Conservation (phyloP, 768 basidiomycete species). For the Russula virescens region DNA sequence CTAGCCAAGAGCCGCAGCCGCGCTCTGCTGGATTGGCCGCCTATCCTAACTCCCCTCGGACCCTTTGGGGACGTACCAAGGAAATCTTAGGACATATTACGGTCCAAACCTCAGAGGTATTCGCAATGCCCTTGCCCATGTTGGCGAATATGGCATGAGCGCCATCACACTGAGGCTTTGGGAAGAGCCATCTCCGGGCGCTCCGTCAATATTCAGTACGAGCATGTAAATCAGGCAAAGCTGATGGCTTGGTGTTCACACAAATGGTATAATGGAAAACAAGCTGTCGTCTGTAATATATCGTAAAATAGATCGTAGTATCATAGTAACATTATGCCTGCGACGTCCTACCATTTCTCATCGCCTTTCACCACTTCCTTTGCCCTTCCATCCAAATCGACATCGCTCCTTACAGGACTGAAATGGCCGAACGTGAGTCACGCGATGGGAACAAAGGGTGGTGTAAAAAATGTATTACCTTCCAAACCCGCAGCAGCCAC, state of each 20-base stretch:
- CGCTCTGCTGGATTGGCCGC: neutral
- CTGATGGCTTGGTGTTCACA: neutral
- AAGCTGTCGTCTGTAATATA: neutral
- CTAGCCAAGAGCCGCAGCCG: neutral
- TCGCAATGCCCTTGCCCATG: neutral
- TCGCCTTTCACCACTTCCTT: neutral
- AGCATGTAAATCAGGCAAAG: neutral
- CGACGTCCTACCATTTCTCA: neutral
- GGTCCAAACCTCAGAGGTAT: neutral
- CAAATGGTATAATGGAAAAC: neutral
- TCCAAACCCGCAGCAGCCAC: slow-evolving; percentile 53
- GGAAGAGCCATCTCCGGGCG: neutral
- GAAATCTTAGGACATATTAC: neutral
- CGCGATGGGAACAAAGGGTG: neutral
- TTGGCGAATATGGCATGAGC: neutral
- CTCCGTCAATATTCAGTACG: no score
- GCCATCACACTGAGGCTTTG: neutral
- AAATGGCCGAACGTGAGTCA: neutral
- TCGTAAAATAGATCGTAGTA: neutral
- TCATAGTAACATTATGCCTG: neutral
- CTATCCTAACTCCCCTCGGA: neutral
- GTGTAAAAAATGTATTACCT: neutral
- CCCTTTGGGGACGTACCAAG: neutral
- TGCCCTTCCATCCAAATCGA: neutral
- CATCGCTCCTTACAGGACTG: neutral